Conservation (phyloP, 1,284 basidiomycete genomes). For the Farysia itapuensis region DNA sequence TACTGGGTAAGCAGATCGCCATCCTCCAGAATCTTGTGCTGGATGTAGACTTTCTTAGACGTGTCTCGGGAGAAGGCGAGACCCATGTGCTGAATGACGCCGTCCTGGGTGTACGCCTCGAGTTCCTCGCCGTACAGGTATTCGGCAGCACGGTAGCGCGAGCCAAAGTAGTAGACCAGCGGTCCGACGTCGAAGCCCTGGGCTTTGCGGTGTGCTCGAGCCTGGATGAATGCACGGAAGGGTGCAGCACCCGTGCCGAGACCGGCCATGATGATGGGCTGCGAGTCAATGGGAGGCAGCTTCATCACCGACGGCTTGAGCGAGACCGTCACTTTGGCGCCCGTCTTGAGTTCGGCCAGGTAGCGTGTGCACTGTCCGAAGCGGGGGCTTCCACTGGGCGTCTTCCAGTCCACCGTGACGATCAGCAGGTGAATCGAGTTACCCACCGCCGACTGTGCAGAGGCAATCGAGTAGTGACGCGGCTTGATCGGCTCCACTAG, state of each 20-base stretch:
- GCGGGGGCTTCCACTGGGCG: constrained; percentile 74
- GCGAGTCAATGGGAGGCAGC: constrained; percentile 79
- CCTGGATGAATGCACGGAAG: constrained; percentile 96
- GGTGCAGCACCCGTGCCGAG: constrained; percentile 96
- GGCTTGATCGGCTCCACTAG: constrained; percentile 80
- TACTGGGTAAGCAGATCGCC: constrained; percentile 71
- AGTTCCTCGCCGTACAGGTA: constrained; percentile 92
- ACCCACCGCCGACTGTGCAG: constrained; percentile 89
- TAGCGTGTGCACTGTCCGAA: constrained; percentile 97
- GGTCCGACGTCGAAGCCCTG: constrained; percentile 83
- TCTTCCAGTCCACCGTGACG: constrained; percentile 92
- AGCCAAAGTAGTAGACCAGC: constrained; percentile 96
- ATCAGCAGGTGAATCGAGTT: constrained; percentile 90
- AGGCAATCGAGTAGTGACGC: constrained; percentile 96
- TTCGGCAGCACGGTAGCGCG: constrained; percentile 88
- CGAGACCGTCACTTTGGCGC: constrained; percentile 93
- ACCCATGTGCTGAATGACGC: constrained; percentile 82
- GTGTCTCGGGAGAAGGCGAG: constrained; percentile 96
- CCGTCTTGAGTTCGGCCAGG: constrained; percentile 77
- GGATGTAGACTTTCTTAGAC: constrained; percentile 90
- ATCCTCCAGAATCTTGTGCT: constrained; percentile 95
- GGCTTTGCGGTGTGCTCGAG: constrained; percentile 78
- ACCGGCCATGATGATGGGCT: constrained; percentile 97
- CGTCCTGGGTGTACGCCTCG: constrained; percentile 72
- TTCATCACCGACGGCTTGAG: constrained; percentile 99